Conservation (phyloP, 768 basidiomycete genomes). For the Mycena maculata region DNA sequence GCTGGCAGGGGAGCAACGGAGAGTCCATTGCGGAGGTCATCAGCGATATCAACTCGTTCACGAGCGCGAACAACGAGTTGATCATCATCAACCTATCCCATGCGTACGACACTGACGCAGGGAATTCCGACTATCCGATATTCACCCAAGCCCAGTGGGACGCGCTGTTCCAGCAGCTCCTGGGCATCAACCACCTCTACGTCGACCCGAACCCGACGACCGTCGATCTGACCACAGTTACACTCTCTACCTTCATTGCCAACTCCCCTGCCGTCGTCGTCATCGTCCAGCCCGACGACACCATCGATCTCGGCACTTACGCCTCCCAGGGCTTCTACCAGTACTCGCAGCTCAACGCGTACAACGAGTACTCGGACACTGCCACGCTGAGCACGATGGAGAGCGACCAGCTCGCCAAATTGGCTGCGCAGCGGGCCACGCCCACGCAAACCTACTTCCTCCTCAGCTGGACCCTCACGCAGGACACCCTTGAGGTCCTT, state of each 20-base stretch:
- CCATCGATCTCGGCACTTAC: slow-evolving; percentile 6
- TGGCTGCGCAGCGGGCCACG: slow-evolving; percentile 16
- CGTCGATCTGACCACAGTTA: slow-evolving; percentile 11
- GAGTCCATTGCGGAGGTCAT: slow-evolving; percentile 14
- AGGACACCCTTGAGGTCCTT: slow-evolving; percentile 4
- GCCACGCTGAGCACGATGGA: slow-evolving; percentile 20
- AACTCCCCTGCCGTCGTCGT: slow-evolving; percentile 19
- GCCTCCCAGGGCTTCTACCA: slow-evolving; percentile 19
- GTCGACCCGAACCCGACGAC: slow-evolving; percentile 16
- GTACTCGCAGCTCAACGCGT: slow-evolving; percentile 25
- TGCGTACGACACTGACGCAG: slow-evolving; percentile 22
- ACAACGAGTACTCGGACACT: slow-evolving; percentile 22
- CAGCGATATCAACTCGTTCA: slow-evolving; percentile 25
- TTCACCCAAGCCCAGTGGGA: slow-evolving; percentile 25
- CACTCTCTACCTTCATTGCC: slow-evolving; percentile 24
- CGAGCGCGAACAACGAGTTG: slow-evolving; percentile 21
- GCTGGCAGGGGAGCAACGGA: slow-evolving; percentile 25
- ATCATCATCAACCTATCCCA: slow-evolving; percentile 21
- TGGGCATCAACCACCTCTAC: slow-evolving; percentile 18
- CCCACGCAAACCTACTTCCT: slow-evolving; percentile 12
- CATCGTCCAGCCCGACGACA: slow-evolving; percentile 20
- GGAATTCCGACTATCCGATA: slow-evolving; percentile 20
- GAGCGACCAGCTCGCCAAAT: slow-evolving; percentile 23
- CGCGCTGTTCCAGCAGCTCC: slow-evolving; percentile 8
- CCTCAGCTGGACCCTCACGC: slow-evolving; percentile 24